Conservation (phyloP, 129 eudicot species). For the Apium graveolens region DNA sequence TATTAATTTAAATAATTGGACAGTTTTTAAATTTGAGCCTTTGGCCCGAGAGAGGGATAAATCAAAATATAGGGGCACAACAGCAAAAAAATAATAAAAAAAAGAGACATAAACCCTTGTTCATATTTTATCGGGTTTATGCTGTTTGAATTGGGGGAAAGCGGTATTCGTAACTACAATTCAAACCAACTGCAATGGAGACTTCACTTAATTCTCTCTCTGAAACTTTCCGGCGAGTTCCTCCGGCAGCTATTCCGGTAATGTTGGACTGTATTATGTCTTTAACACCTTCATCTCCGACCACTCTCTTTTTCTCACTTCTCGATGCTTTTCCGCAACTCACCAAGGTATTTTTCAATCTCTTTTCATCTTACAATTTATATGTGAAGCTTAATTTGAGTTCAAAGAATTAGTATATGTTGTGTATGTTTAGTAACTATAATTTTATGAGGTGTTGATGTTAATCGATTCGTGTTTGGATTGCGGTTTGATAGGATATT, state of each 20-base stretch:
- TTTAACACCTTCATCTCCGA: slow-evolving; percentile 48
- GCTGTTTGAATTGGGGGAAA: not conserved
- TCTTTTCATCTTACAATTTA: not conserved
- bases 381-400: not conserved
- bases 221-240: slow-evolving; percentile 65
- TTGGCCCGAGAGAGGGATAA: no score
- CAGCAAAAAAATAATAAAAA: no score
- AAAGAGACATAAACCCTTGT: no score
- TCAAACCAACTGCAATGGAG: slow-evolving; percentile 18
- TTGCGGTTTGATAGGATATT: slow-evolving; percentile 23
- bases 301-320: slow-evolving; percentile 50
- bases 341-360: slow-evolving; percentile 29
- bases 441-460: not conserved
- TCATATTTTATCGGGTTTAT: not conserved
- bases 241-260: slow-evolving; percentile 70
- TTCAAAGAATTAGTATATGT: not conserved
- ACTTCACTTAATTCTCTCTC: slow-evolving; percentile 35
- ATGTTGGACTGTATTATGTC: slow-evolving; percentile 74
- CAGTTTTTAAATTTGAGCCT: no score
- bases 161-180: not conserved
- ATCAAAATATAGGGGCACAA: no score
- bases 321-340: slow-evolving; percentile 42
- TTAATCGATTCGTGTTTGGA: not conserved
- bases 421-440: not conserved
- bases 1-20: no score